Conservation (phyloP, 73 alveolate genomes). For the Paramecium octaurelia region DNA sequence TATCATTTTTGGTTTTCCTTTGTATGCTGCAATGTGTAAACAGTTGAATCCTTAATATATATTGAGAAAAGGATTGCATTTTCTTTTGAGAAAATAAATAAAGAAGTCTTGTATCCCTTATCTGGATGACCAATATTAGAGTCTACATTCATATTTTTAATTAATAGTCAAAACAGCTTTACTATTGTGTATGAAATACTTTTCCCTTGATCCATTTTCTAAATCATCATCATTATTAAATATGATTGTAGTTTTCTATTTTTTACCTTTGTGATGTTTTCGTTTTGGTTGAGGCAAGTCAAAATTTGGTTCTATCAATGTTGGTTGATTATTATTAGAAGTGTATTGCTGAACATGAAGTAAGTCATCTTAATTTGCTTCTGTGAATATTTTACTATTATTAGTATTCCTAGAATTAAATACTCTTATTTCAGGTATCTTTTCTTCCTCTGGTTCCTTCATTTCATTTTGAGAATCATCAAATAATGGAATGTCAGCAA, state of each 20-base stretch:
- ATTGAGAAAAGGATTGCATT: not conserved
- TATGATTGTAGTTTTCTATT: not conserved
- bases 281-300: not conserved
- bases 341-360: not conserved
- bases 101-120: not conserved
- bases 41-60: not conserved
- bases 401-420: not conserved
- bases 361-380: not conserved
- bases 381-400: not conserved
- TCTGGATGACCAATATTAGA: conserved; percentile 4
- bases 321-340: not conserved
- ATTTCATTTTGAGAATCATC: not conserved
- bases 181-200: not conserved
- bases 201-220: not conserved
- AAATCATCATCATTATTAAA: not conserved
- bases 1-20: not conserved
- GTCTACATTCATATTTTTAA: not conserved
- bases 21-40: conserved; percentile 22
- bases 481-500: not conserved
- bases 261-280: not conserved
- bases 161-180: not conserved
- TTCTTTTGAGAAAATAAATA: not conserved
- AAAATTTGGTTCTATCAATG: not conserved
- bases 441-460: conserved; percentile 13
- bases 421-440: not conserved